phyloP scores from a whole-genome alignment of 805 yeast species.

The Candida rishiriensis region DNA sequence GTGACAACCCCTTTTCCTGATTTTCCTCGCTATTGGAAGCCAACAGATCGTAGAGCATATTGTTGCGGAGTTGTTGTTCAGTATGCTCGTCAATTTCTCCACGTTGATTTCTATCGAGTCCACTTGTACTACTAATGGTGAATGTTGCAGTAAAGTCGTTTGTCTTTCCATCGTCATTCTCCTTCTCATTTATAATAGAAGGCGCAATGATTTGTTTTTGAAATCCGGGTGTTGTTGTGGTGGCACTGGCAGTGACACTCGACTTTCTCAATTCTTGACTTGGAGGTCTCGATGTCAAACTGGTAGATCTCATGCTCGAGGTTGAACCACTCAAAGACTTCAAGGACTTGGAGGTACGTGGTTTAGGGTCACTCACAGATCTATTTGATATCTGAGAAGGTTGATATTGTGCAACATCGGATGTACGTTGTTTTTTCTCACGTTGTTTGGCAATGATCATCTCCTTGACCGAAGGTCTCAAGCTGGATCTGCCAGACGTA shows the following conservation, averaged over 20 bases:
- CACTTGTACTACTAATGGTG: conserved; percentile 5
- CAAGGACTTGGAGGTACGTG: conserved; percentile 3
- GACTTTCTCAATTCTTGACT: background rate
- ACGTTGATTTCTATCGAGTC: background rate
- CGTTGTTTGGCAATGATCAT: conserved; percentile 40
- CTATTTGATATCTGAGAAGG: conserved; percentile 2
- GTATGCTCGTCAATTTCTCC: conserved; percentile 7
- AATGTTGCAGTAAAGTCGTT: conserved; percentile 14
- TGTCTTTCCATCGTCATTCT: conserved; percentile 10
- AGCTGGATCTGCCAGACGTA: conserved; percentile 12
- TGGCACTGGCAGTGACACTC: too few species aligned
- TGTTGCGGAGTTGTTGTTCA: conserved; percentile 17
- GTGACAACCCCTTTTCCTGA: conserved; percentile 19
- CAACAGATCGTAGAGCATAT: conserved; percentile 19
- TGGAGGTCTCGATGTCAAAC: conserved; percentile 3
- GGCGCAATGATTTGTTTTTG: conserved; percentile 1
- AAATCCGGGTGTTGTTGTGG: conserved; percentile 1
- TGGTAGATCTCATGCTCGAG: conserved; percentile 1
- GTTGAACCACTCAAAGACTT: conserved; percentile 3
- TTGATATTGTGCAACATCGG: background rate
- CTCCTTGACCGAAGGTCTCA: conserved; percentile 45
- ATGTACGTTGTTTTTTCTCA: conserved; percentile 21
- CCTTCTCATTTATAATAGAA: conserved; percentile 6
- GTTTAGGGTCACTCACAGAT: conserved; percentile 7
- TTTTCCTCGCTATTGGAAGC: conserved; percentile 18